phyloP scores from a whole-genome alignment of 1,284 basidiomycete genomes.

The Ustilago tritici region DNA sequence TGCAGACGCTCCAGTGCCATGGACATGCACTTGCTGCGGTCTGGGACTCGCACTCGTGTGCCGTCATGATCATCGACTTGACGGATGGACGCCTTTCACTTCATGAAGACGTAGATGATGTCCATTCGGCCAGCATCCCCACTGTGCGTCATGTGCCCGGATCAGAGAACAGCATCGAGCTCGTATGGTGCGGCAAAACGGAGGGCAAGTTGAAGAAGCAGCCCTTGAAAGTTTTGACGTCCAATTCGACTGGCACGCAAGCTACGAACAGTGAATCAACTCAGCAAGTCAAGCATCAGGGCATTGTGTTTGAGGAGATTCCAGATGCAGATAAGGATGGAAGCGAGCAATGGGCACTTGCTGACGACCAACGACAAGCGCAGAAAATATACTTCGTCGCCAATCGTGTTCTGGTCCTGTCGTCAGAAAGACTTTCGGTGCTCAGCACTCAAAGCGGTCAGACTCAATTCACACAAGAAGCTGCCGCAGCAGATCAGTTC shows the following conservation, averaged over 20 bases:
- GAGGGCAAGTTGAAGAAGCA: constrained; percentile 17
- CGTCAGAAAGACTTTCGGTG: constrained; percentile 1
- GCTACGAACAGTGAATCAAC: not conserved
- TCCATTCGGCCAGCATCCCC: constrained; percentile 11
- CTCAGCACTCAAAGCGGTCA: constrained; percentile 3
- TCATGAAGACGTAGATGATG: constrained; percentile 31
- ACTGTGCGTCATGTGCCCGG: not conserved
- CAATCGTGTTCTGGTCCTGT: constrained; percentile 12
- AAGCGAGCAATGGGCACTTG: constrained; percentile 11
- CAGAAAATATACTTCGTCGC: constrained; percentile 1
- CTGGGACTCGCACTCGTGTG: constrained; percentile 38
- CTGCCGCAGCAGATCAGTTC: not conserved
- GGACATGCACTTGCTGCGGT: constrained; percentile 17
- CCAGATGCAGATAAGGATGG: not conserved
- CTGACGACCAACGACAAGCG: constrained; percentile 1
- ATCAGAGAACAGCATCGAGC: constrained; percentile 17
- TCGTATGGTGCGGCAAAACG: constrained; percentile 27
- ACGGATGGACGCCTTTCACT: constrained; percentile 24
- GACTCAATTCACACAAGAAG: constrained; percentile 8
- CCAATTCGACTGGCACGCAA: not conserved
- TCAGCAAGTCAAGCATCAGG: not conserved
- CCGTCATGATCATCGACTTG: constrained; percentile 21
- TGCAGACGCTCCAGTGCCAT: constrained; percentile 16
- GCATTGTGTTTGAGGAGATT: constrained; percentile 4
- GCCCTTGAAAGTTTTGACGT: constrained; percentile 3